phyloP scores from a whole-genome alignment of 2,329 filamentous ascomycete species.

The Ceratocystis ficicola region DNA sequence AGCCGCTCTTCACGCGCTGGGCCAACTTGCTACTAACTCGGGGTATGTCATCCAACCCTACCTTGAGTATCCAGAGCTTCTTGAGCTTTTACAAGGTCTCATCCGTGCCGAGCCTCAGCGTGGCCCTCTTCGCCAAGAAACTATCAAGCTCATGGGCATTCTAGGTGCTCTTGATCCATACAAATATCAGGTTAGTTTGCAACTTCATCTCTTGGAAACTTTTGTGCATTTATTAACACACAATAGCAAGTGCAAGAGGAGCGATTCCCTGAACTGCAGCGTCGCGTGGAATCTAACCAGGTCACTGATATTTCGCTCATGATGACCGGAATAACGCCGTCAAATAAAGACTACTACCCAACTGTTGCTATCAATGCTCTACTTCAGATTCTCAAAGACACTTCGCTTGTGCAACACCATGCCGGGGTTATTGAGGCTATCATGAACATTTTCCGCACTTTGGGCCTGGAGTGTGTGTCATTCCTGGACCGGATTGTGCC shows the following conservation, averaged over 20 bases:
- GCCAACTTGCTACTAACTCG: constrained; percentile 86
- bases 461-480: constrained; percentile 89
- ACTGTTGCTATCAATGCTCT: constrained; percentile 96
- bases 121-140: constrained; percentile 76
- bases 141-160: constrained; percentile 92
- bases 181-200: constrained; percentile 52
- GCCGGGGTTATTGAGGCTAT: constrained; percentile 92
- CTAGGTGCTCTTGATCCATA: constrained; percentile 91
- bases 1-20: constrained; percentile 78
- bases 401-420: constrained; percentile 80
- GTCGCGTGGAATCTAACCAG: constrained; percentile 48
- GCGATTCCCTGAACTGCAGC: constrained; percentile 65
- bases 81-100: constrained; percentile 86
- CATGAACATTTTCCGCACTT: constrained; percentile 95
- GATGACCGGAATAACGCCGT: constrained; percentile 93
- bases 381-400: constrained; percentile 81
- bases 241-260: constrained; percentile 67
- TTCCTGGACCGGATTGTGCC: constrained; percentile 92
- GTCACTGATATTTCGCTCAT: constrained; percentile 91
- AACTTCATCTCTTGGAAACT: neutral
- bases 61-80: constrained; percentile 81
- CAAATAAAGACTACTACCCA: constrained; percentile 95
- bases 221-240: constrained; percentile 25
- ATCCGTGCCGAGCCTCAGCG: constrained; percentile 81
- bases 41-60: constrained; percentile 97